Evolutionary conservation across 176 grass and related monocot genomes (phyloP).

Genomic region (Bothriochloa decipiens): DNA sequence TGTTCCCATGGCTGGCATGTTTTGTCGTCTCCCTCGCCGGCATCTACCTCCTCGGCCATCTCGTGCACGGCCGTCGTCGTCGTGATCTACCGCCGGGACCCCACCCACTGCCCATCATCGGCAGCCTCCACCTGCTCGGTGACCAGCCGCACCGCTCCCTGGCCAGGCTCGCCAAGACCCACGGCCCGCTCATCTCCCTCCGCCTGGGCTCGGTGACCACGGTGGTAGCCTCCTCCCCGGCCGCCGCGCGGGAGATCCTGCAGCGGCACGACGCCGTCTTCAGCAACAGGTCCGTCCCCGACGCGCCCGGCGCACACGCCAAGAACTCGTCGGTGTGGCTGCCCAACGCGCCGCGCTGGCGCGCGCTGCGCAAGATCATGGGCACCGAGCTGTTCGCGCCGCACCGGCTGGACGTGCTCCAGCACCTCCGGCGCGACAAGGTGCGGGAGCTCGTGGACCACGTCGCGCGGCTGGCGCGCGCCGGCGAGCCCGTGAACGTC

Average conservation of each 20-base stretch:
- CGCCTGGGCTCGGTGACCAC: slow-evolving; percentile 41
- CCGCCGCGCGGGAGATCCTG: slow-evolving; percentile 22
- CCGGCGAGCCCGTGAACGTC: slow-evolving; percentile 13
- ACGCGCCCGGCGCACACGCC: slow-evolving; percentile 5
- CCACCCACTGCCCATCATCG: slow-evolving; percentile 20
- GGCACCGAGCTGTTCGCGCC: slow-evolving; percentile 32
- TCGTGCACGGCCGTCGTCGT: background rate
- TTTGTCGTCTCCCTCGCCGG: slow-evolving; percentile 22
- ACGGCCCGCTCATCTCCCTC: slow-evolving; percentile 36
- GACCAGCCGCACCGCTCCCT: slow-evolving; percentile 36
- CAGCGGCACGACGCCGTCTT: slow-evolving; percentile 30
- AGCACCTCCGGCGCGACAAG: slow-evolving; percentile 3
- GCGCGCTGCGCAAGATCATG: slow-evolving; percentile 33
- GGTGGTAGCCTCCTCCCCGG: slow-evolving; percentile 34
- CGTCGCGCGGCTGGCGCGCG: background rate
- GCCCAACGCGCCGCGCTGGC: background rate
- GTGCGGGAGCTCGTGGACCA: background rate
- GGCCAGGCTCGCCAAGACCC: background rate
- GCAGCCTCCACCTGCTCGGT: slow-evolving; percentile 29
- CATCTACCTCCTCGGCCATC: background rate
- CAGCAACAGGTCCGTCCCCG: background rate
- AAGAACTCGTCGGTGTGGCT: slow-evolving; percentile 3
- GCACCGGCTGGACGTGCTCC: slow-evolving; percentile 21
- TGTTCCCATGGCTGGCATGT: slow-evolving; percentile 14
- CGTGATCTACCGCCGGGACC: slow-evolving; percentile 21